phyloP scores from a whole-genome alignment of 1,284 basidiomycete genomes.

The Trametes polyzona region DNA sequence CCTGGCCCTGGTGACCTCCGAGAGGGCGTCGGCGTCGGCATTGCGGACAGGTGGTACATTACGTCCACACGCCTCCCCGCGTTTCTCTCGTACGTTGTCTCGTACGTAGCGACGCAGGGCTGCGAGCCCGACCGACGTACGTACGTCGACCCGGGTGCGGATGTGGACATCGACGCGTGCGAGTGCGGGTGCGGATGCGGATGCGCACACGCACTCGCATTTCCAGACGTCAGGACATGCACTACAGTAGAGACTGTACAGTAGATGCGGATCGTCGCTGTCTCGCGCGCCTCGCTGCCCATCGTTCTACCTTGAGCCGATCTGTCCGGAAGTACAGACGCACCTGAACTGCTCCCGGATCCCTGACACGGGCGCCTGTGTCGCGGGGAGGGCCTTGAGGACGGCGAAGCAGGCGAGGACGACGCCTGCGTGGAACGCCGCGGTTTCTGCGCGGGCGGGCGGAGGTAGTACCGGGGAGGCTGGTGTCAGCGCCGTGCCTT shows the following conservation, averaged over 20 bases:
- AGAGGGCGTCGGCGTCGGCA: too few relatives aligned
- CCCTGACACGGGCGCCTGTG: slow-evolving; percentile 43
- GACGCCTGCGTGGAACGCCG: slow-evolving; percentile 72
- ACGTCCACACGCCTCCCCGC: too few relatives aligned
- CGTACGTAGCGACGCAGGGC: too few relatives aligned
- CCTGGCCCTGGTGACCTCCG: too few relatives aligned
- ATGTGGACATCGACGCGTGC: neutral
- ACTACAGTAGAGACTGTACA: too few relatives aligned
- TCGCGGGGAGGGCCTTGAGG: slow-evolving; percentile 40
- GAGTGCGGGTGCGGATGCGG: neutral
- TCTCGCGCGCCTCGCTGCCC: neutral
- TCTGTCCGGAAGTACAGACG: neutral
- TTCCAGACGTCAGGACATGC: too few relatives aligned
- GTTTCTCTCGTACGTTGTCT: too few relatives aligned
- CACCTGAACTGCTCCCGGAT: slow-evolving; percentile 65
- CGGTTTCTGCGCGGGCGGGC: slow-evolving; percentile 53
- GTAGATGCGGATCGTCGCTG: slow-evolving; percentile 1
- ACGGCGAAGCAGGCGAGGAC: slow-evolving; percentile 58
- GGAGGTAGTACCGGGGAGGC: neutral
- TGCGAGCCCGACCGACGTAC: neutral
- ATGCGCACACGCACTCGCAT: too few relatives aligned
- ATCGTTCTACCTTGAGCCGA: too few relatives aligned
- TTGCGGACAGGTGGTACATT: too few relatives aligned
- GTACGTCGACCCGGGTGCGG: neutral
- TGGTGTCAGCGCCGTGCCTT: slow-evolving; percentile 18